Evolutionary conservation across 208 protist genomes (phyloP).

Genomic region (Strigomonas culicis): DNA sequence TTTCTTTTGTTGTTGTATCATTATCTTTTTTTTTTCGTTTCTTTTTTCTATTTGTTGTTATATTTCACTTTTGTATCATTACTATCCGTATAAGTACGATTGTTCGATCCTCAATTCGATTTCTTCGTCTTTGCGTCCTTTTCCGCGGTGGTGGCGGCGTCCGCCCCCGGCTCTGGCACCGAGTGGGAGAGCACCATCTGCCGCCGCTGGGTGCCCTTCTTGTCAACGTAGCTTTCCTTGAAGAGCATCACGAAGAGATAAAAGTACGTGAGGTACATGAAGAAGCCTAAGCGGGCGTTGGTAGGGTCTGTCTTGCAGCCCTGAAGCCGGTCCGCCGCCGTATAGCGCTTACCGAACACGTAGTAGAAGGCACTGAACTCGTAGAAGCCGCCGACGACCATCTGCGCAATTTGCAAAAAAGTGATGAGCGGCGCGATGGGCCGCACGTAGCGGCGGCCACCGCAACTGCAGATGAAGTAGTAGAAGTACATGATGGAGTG

Average conservation of each 20-base stretch:
- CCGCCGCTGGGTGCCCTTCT: constrained; percentile 13
- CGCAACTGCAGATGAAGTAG: constrained; percentile 80
- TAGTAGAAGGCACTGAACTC: constrained; percentile 50
- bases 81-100: not conserved
- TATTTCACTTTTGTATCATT: constrained; percentile 15
- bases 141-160: not conserved
- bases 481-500: constrained; percentile 96
- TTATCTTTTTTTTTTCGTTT: constrained; percentile 1
- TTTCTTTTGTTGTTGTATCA: constrained; percentile 10
- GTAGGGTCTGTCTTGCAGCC: constrained; percentile 46
- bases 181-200: no score
- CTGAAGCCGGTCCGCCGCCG: not conserved
- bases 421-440: constrained; percentile 84
- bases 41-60: not conserved
- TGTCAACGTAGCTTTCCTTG: constrained; percentile 68
- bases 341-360: constrained; percentile 11
- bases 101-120: not conserved
- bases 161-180: no score
- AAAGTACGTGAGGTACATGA: constrained; percentile 94
- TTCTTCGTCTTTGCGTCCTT: constrained; percentile 13
- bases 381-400: constrained; percentile 81
- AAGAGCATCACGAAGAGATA: constrained; percentile 88
- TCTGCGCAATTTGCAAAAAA: constrained; percentile 88
- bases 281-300: constrained; percentile 58
- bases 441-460: constrained; percentile 52